Conservation (phyloP, 352 stramenopile genomes). For the Globisporangium alternatum region DNA sequence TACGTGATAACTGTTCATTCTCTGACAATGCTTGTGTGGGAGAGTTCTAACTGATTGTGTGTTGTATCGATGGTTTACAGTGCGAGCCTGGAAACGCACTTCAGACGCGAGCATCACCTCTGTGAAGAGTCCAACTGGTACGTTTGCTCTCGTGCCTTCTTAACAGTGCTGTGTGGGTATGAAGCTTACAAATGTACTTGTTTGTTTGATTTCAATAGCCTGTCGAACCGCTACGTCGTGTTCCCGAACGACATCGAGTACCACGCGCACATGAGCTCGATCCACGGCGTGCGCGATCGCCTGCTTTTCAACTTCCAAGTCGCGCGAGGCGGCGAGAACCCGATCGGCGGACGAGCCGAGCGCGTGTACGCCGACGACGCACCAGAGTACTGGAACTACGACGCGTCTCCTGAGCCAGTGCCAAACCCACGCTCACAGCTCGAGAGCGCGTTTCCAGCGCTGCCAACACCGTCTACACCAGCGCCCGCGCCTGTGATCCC, state of each 20-base stretch:
- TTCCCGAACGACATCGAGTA: slow-evolving; percentile 88
- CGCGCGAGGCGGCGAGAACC: slow-evolving; percentile 50
- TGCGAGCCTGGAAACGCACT: slow-evolving; percentile 81
- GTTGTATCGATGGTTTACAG: slow-evolving; percentile 27
- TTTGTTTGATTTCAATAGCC: slow-evolving; percentile 24
- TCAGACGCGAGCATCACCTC: slow-evolving; percentile 75
- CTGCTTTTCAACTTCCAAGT: slow-evolving; percentile 79
- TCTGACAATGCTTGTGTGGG: background rate
- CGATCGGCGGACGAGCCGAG: slow-evolving; percentile 31
- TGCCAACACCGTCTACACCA: slow-evolving; percentile 42
- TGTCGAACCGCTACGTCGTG: slow-evolving; percentile 84
- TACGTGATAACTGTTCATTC: slow-evolving; percentile 27
- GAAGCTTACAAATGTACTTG: background rate
- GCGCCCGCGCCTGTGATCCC: slow-evolving; percentile 34
- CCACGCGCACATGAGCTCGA: slow-evolving; percentile 77
- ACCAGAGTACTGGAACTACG: slow-evolving; percentile 64
- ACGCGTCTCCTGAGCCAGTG: slow-evolving; percentile 23
- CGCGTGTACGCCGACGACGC: slow-evolving; percentile 31
- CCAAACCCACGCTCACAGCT: slow-evolving; percentile 26
- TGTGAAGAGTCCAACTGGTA: slow-evolving; percentile 85
- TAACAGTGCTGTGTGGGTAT: background rate
- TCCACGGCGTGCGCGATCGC: slow-evolving; percentile 71
- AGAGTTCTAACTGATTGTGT: slow-evolving; percentile 12
- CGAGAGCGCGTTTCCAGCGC: slow-evolving; percentile 65
- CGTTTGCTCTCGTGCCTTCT: slow-evolving; percentile 9